Percentiles rank a stretch among this genome's conserved stretches.
Conservation (phyloP, 176 grass and related monocot species). For the Pharus latifolius region DNA sequence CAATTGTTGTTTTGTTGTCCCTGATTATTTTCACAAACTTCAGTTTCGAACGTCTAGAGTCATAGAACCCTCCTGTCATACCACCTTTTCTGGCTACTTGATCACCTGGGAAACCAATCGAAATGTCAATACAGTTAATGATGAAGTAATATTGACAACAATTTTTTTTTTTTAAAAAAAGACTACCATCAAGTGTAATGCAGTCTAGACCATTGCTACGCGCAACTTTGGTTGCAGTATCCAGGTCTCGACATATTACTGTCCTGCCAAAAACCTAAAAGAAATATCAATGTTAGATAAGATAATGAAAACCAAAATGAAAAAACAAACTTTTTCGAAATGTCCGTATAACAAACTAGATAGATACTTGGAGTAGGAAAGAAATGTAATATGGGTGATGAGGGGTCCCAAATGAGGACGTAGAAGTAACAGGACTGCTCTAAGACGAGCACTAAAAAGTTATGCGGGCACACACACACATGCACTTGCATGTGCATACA, state of each 20-base stretch:
- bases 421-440: not conserved
- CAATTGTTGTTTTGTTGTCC: constrained; percentile 65
- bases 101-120: constrained; percentile 62
- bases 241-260: constrained; percentile 92
- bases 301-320: not conserved
- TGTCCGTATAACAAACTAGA: not conserved
- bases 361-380: constrained; percentile 10
- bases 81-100: constrained; percentile 94
- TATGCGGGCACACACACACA: not conserved
- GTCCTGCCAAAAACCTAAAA: constrained; percentile 97
- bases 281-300: constrained; percentile 17
- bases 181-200: constrained; percentile 86
- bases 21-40: constrained; percentile 86
- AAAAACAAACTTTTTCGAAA: not conserved
- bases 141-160: constrained; percentile 17
- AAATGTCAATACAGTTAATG: constrained; percentile 12
- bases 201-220: constrained; percentile 80
- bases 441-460: not conserved
- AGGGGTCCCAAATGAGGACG: not conserved
- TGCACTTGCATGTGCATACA: not conserved
- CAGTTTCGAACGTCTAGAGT: constrained; percentile 82
- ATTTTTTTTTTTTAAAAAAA: not conserved
- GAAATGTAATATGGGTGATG: not conserved
- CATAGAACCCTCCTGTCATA: constrained; percentile 99
- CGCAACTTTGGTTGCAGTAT: constrained; percentile 84